Percentiles rank a stretch among this genome's conserved stretches.
phyloP scores from a whole-genome alignment of 257 asterid species.

The Solanum phureja region DNA sequence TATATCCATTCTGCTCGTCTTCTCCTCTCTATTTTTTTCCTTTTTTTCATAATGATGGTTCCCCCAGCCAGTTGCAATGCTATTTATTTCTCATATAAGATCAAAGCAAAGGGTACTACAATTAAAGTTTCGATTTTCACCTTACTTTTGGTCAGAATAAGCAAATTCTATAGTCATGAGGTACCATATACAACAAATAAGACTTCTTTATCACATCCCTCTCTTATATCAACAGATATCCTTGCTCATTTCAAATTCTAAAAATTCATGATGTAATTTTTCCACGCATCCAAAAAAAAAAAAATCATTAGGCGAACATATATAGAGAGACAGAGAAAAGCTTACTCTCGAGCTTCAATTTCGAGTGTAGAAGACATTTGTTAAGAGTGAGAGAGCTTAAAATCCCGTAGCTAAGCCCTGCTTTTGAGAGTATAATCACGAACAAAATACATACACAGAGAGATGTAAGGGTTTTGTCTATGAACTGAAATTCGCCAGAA shows the following conservation, averaged over 20 bases:
- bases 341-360: conserved; percentile 97
- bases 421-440: background rate
- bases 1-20: background rate
- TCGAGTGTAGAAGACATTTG: conserved; percentile 94
- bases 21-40: background rate
- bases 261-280: background rate
- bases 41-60: background rate
- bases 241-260: background rate
- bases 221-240: background rate
- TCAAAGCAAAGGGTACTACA: background rate
- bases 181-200: background rate
- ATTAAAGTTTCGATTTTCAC: background rate
- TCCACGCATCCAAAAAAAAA: background rate
- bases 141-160: background rate
- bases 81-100: background rate
- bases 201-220: background rate
- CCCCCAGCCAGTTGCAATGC: background rate
- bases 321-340: background rate
- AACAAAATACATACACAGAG: background rate
- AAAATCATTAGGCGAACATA: background rate
- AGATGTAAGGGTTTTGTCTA: background rate
- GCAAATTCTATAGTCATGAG: background rate
- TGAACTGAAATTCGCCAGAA: background rate
- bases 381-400: background rate
- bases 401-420: background rate